A percentile compares a stretch with the other conserved stretches of the same genome.
These are phyloP conservation scores for Beta macrorhiza DNA, from an alignment of 179 eudicot genomes.

Conservation along the genomic window DNA sequence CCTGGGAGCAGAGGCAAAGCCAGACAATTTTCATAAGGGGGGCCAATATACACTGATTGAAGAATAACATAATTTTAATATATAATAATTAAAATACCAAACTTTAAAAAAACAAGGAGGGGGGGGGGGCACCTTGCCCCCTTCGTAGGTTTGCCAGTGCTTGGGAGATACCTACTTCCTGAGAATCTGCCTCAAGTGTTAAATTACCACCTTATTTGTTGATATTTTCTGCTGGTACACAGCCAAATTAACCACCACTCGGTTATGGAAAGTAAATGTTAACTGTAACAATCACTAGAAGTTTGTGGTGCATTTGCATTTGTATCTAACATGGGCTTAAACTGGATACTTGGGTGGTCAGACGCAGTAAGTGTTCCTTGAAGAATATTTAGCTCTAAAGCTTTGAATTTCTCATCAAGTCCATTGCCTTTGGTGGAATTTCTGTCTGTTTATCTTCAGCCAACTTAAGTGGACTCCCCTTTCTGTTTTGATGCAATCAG, in stretches of 20 bases:
- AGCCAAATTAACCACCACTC: neutral
- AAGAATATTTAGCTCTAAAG: neutral
- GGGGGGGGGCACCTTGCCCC: too few relatives aligned
- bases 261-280: neutral
- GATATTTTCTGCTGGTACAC: neutral
- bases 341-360: neutral
- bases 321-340: neutral
- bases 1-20: too few relatives aligned
- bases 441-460: neutral
- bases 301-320: neutral
- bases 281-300: too few relatives aligned
- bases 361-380: neutral
- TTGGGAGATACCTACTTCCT: neutral
- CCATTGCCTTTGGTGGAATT: neutral
- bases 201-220: neutral
- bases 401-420: neutral
- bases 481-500: conserved; percentile 34
- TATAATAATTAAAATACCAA: too few relatives aligned
- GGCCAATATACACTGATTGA: too few relatives aligned
- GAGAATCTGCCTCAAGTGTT: neutral
- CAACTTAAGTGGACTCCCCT: neutral
- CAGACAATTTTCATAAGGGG: too few relatives aligned
- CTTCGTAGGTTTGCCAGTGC: too few relatives aligned
- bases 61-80: too few relatives aligned
- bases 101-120: too few relatives aligned